These are phyloP conservation scores for Cryptosporidium andersoni DNA, from an alignment of 169 alveolate genomes.

Conservation along the genomic window DNA sequence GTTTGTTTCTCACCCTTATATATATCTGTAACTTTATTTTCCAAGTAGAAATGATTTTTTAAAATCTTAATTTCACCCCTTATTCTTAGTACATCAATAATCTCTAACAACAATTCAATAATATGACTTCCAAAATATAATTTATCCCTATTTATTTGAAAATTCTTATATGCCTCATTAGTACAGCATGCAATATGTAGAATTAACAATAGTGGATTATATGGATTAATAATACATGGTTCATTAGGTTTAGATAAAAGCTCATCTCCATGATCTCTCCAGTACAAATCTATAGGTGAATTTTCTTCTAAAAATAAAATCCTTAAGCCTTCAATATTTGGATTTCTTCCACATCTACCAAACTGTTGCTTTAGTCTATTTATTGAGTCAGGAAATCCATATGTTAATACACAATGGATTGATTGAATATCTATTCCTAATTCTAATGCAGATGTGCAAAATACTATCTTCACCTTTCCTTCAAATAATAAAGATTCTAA, in stretches of 20 bases:
- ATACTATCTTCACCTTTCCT: conserved; percentile 45
- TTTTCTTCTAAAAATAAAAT: conserved; percentile 42
- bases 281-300: conserved; percentile 45
- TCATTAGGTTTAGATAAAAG: conserved; percentile 16
- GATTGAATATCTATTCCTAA: conserved; percentile 75
- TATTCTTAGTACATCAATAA: too few relatives aligned
- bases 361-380: conserved; percentile 73
- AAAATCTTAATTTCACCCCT: neutral
- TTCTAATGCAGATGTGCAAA: conserved; percentile 75
- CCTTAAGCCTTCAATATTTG: conserved; percentile 27
- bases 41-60: conserved; percentile 13
- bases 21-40: conserved; percentile 6
- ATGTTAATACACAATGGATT: conserved; percentile 68
- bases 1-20: neutral
- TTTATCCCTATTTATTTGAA: conserved; percentile 23
- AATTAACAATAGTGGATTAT: conserved; percentile 49
- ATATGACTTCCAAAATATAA: too few relatives aligned
- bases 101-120: too few relatives aligned
- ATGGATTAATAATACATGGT: conserved; percentile 45
- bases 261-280: conserved; percentile 26
- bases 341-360: conserved; percentile 75
- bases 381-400: conserved; percentile 77
- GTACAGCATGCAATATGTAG: conserved; percentile 47
- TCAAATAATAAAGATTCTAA: conserved; percentile 65
- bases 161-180: conserved; percentile 34